These are phyloP conservation scores for Krasilnikovozyma curviuscula DNA, from an alignment of 768 basidiomycete genomes.

Conservation along the genomic window DNA sequence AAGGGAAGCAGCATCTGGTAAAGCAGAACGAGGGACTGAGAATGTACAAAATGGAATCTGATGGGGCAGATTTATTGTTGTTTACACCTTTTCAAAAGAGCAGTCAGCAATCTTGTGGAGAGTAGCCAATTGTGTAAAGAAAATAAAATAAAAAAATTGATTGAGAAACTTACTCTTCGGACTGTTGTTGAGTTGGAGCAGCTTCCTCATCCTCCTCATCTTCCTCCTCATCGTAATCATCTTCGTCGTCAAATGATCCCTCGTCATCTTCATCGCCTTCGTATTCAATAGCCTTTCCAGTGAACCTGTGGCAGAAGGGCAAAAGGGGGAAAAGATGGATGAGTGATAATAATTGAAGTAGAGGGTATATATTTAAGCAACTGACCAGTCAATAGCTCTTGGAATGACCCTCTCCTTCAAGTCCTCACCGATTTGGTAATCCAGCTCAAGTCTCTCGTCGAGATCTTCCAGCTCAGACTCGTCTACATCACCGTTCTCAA, in stretches of 20 bases:
- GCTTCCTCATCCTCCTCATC: conserved; percentile 42
- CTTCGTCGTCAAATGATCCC: no score
- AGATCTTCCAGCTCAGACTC: conserved; percentile 47
- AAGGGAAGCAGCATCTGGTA: no score
- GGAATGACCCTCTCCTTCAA: conserved; percentile 67
- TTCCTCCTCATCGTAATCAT: conserved; percentile 30
- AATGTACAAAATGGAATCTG: neutral
- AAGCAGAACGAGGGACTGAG: no score
- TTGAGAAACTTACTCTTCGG: conserved; percentile 38
- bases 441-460: conserved; percentile 81
- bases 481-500: conserved; percentile 54
- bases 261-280: conserved; percentile 29
- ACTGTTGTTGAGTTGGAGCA: conserved; percentile 42
- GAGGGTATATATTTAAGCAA: no score
- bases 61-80: conserved; percentile 41
- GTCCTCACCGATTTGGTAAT: conserved; percentile 97
- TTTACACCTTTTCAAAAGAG: conserved; percentile 34
- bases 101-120: neutral
- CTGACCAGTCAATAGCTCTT: conserved; percentile 52
- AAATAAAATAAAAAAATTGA: neutral
- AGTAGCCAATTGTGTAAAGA: neutral
- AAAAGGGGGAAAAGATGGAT: neutral
- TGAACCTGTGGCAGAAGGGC: conserved; percentile 45
- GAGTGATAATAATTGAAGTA: neutral
- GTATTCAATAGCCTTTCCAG: conserved; percentile 80